These are phyloP conservation scores for Canavalia gladiata DNA, from an alignment of 306 rosid species.

Conservation along the genomic window DNA sequence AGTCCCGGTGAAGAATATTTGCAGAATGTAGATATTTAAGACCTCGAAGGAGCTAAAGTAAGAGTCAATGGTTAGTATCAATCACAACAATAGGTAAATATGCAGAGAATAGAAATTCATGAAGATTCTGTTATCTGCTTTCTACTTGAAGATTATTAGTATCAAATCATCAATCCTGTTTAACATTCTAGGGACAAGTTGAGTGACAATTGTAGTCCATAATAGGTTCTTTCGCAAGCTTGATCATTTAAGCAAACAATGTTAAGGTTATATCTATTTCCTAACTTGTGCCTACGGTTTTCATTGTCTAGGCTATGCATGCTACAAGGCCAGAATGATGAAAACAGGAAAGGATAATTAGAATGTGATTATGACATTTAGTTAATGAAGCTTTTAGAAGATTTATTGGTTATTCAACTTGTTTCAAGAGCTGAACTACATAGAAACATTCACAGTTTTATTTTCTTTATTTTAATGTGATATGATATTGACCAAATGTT, in stretches of 20 bases:
- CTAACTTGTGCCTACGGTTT: background rate
- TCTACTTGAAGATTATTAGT: background rate
- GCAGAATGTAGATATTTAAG: slow-evolving; percentile 90
- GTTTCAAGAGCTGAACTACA: background rate
- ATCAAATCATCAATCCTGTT: slow-evolving; percentile 16
- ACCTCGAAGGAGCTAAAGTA: slow-evolving; percentile 77
- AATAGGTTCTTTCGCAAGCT: background rate
- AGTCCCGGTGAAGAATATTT: slow-evolving; percentile 86
- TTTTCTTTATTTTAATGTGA: background rate
- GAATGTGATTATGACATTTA: background rate
- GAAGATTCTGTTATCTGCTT: background rate
- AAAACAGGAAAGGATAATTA: background rate
- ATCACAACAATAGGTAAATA: slow-evolving; percentile 24
- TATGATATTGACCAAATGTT: background rate
- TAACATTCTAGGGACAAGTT: background rate
- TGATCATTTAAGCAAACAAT: slow-evolving; percentile 7
- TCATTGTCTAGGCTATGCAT: slow-evolving; percentile 9
- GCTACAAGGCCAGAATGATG: slow-evolving; percentile 3
- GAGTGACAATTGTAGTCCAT: background rate
- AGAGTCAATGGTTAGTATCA: slow-evolving; percentile 44
- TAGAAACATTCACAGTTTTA: background rate
- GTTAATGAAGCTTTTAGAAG: background rate
- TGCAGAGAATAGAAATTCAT: slow-evolving; percentile 1
- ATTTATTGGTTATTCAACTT: background rate
- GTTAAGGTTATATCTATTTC: background rate